Evolutionary conservation across 495 filamentous ascomycete genomes (phyloP), one percentile per base, ranked within the genome.

Genomic region (Hyaloscypha bicolor): DNA sequence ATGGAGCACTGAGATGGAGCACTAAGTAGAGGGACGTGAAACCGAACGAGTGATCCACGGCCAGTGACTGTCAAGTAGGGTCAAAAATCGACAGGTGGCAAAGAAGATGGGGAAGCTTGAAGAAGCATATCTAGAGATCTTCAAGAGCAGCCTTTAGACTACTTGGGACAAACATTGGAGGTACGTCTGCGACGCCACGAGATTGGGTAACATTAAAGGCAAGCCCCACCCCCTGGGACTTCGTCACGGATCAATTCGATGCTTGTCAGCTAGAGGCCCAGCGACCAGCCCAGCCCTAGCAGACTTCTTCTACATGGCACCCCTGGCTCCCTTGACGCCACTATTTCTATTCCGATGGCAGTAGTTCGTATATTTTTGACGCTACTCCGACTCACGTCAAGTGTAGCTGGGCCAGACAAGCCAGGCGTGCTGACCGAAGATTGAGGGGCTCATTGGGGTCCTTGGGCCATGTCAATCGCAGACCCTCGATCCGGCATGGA

Each of bases 141-240:
- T 58, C 62, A 65, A 63, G 31, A 65, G 39, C 29, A 62, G 42
- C 45, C 30, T 37, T 51, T 60, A 53, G 67, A 63, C 33, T 51
- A 63, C 33, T 51, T 66, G 59, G 60, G 29, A 52, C 60, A 66
- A 69, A 67, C 66, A 60, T 62, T 66, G 65, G 63, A 68, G 64
- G 64, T 73, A 64, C 63, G 59, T 65, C 63, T 70, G 68, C 64
- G 35, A 70, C 69, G 68, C 68, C 71, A 72, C 67, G 58, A 69
- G 64, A 70, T 69, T 72, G 67, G 70, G 63, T 69, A 48, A 67
- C 63, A 71, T 68, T 60, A 60, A 70, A 57, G 67, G 57, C 64
- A 63, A 55, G 62, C 67, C 67, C 58, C 33, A 48, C 25, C 68
- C 68, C 62, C 58, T 55, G 65, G 62, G 60, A 45, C 30, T 65